Conservation (phyloP, 306 rosid species). For the Quercus agrifolia region DNA sequence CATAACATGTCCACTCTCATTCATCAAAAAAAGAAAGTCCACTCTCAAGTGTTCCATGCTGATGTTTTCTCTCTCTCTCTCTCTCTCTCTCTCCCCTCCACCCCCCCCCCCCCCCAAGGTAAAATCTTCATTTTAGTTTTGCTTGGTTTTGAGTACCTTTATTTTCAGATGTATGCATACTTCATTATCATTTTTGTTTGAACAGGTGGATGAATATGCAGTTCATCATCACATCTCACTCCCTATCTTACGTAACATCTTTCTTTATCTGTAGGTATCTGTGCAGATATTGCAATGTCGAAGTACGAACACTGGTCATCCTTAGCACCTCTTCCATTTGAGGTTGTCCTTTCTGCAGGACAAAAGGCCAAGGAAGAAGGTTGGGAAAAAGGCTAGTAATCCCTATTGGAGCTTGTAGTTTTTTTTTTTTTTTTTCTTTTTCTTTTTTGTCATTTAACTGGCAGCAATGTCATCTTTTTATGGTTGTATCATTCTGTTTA, state of each 20-base stretch:
- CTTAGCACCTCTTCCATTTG: conserved; percentile 98
- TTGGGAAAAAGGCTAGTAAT: conserved; percentile 74
- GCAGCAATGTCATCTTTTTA: conserved; percentile 8
- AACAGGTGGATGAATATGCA: not conserved
- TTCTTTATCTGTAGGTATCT: conserved; percentile 60
- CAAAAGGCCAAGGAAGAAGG: conserved; percentile 95
- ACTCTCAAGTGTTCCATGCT: too few species aligned
- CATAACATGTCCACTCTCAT: too few species aligned
- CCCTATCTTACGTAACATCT: conserved; percentile 27
- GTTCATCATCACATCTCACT: conserved; percentile 10
- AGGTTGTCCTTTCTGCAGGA: conserved; percentile 94
- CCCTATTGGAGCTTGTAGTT: conserved; percentile 14
- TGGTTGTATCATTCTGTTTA: conserved; percentile 17
- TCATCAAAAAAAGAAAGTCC: too few species aligned
- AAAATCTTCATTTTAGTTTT: not conserved
- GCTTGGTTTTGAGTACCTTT: not conserved
- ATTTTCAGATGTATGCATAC: not conserved
- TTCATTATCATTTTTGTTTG: conserved; percentile 11
- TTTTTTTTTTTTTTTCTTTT: too few species aligned
- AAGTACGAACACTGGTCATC: conserved; percentile 97
- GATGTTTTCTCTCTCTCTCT: too few species aligned
- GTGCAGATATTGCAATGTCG: conserved; percentile 85
- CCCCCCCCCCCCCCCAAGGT: too few species aligned
- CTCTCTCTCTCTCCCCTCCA: too few species aligned
- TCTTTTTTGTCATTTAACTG: not conserved